A percentile compares a stretch with the other conserved stretches of the same genome.
Evolutionary conservation across 2,329 filamentous ascomycete species (phyloP).

Genomic region (Alternaria longipes): DNA sequence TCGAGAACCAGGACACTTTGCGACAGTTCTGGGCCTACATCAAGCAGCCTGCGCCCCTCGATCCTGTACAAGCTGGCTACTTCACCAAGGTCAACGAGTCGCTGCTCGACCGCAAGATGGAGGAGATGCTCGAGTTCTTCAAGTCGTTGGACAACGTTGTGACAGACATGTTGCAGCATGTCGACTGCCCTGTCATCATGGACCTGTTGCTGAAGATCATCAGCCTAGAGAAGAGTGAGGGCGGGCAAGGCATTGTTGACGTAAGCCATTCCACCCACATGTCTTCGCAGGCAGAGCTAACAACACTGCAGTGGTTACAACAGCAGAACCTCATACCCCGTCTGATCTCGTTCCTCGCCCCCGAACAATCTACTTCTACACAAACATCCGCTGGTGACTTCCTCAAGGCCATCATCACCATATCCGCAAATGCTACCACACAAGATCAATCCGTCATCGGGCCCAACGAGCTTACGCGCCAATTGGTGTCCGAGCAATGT

Average conservation of each 20-base stretch:
- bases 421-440: conserved; percentile 96
- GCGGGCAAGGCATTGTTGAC: conserved; percentile 91
- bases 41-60: conserved; percentile 81
- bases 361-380: conserved; percentile 85
- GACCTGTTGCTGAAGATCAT: conserved; percentile 96
- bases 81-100: conserved; percentile 99
- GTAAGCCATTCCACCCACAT: conserved; percentile 60
- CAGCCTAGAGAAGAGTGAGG: conserved; percentile 90
- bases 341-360: conserved; percentile 84
- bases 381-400: conserved; percentile 98
- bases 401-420: conserved; percentile 97
- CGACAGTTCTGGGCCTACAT: conserved; percentile 92
- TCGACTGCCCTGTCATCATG: conserved; percentile 99
- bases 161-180: conserved; percentile 85
- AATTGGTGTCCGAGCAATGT: conserved; percentile 87
- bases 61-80: conserved; percentile 93
- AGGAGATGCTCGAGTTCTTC: conserved; percentile 93
- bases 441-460: conserved; percentile 99
- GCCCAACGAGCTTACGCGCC: conserved; percentile 93
- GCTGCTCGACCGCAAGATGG: conserved; percentile 96
- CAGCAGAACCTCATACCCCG: conserved; percentile 86
- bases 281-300: conserved; percentile 17
- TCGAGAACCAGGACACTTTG: conserved; percentile 82
- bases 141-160: conserved; percentile 84
- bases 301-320: conserved; percentile 78